Conservation (phyloP, 345 rosid genomes). For the Arabis hirsuta region DNA sequence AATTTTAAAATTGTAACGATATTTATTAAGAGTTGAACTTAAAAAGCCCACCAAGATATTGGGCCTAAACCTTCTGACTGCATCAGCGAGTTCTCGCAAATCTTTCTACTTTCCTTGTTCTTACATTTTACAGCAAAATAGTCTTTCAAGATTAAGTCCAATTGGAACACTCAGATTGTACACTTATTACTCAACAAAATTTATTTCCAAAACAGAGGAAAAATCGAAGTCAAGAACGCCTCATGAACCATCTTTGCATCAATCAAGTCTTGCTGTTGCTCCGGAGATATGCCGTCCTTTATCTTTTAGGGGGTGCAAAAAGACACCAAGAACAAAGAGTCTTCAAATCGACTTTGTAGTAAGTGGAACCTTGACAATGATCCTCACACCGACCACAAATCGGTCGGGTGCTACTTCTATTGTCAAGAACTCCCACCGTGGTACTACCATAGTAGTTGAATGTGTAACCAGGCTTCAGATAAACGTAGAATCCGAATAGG, state of each 20-base stretch:
- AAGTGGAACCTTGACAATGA: background rate
- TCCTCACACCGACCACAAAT: background rate
- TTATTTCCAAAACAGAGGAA: no score
- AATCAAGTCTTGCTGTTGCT: no score
- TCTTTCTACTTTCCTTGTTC: no score
- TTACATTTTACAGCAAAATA: no score
- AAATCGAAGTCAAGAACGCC: no score
- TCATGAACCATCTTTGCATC: no score
- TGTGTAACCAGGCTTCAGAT: background rate
- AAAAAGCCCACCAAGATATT: constrained; percentile 7
- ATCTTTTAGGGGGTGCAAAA: background rate
- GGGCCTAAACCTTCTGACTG: constrained; percentile 1
- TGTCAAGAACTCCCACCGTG: background rate
- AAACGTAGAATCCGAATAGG: background rate
- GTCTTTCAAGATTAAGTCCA: no score
- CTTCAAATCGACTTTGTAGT: background rate
- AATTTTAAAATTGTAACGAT: background rate
- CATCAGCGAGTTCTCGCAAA: background rate
- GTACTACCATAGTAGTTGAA: background rate
- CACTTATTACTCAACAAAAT: no score
- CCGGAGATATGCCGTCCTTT: no score
- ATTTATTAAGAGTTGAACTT: background rate
- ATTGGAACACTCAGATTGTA: no score
- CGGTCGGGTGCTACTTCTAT: background rate
- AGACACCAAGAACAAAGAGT: background rate